phyloP scores from a whole-genome alignment of 2,329 filamentous ascomycete species.

The Fusarium citri region DNA sequence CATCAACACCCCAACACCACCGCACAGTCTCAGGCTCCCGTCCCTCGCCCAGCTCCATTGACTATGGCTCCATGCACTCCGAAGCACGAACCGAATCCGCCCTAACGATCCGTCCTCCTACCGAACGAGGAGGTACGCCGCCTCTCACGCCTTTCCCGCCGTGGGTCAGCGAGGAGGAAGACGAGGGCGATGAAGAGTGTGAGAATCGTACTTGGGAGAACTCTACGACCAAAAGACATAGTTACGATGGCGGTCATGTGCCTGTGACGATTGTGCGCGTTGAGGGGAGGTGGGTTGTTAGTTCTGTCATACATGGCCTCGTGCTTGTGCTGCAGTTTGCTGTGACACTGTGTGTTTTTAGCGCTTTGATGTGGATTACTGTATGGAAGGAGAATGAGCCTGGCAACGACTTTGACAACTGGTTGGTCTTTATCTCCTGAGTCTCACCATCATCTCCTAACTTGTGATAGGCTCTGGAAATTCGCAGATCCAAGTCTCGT shows the following conservation, averaged over 20 bases:
- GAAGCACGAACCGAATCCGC: slow-evolving; percentile 29
- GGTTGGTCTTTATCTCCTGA: slow-evolving; percentile 21
- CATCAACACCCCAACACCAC: neutral
- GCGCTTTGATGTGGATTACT: slow-evolving; percentile 45
- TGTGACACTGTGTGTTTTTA: slow-evolving; percentile 42
- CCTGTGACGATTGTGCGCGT: slow-evolving; percentile 13
- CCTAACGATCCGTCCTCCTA: slow-evolving; percentile 35
- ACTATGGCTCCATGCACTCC: slow-evolving; percentile 25
- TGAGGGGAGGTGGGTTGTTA: slow-evolving; percentile 32
- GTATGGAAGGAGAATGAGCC: slow-evolving; percentile 42
- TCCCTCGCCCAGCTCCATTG: slow-evolving; percentile 12
- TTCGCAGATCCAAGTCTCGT: slow-evolving; percentile 38
- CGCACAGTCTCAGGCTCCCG: slow-evolving; percentile 13
- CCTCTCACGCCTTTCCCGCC: slow-evolving; percentile 48
- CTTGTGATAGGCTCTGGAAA: slow-evolving; percentile 44
- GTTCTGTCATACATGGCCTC: slow-evolving; percentile 42
- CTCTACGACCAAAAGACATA: slow-evolving; percentile 7
- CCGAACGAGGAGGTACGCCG: slow-evolving; percentile 21
- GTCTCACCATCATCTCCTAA: neutral
- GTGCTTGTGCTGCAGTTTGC: slow-evolving; percentile 46
- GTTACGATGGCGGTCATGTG: slow-evolving; percentile 2
- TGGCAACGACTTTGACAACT: slow-evolving; percentile 43
- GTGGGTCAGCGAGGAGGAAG: slow-evolving; percentile 37
- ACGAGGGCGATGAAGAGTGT: slow-evolving; percentile 31
- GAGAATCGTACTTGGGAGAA: slow-evolving; percentile 27